Base-by-base conservation (phyloP, 2,329 filamentous ascomycete species). In the Aspergillus melleus region DNA sequence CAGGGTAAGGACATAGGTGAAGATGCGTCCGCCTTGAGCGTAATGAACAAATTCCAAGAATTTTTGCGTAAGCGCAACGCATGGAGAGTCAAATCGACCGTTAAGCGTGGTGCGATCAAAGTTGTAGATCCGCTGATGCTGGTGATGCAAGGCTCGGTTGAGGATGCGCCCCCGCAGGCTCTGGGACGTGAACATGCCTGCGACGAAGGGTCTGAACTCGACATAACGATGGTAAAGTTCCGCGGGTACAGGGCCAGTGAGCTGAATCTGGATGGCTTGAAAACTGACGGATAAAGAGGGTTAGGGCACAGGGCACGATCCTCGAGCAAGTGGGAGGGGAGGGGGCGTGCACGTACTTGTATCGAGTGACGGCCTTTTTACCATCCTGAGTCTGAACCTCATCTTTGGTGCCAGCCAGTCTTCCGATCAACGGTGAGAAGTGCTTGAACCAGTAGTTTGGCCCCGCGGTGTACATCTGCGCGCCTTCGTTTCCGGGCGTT, bases 151-250 rank as follows among this genome's bases (percentile, higher is more conserved):
- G 0, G 91, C 91, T 69, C 89, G 89, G 75, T 95, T 92, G 20
- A 97, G 80, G 50, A 97, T 83, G 63, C 86, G 88, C 19, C 94
- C 94, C 52, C 90, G 85, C 4, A 97, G 69, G 55, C 92, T 93
- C 29, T 86, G 85, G 10, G 86, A 86, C 1, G 88, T 89, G 77
- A 96, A 98, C 88, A 97, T 96, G 64, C 88, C 86, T 54, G 90
- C 91, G 57, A 98, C 90, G 70, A 96, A 91, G 26, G 93, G 92
- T 58, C 88, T 90, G 77, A 97, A 97, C 74, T 96, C 93, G 59
- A 97, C 93, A 71, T 90, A 98, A 66, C 92, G 90, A 74, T 97
- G 93, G 74, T 96, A 96, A 36, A 98, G 81, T 62, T 87, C 81
- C 2, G 86, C 80, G 0, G 94, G 93, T 0, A 95, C 89, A 0